Conservation (phyloP, 257 asterid genomes). For the Solanum lignicaule region DNA sequence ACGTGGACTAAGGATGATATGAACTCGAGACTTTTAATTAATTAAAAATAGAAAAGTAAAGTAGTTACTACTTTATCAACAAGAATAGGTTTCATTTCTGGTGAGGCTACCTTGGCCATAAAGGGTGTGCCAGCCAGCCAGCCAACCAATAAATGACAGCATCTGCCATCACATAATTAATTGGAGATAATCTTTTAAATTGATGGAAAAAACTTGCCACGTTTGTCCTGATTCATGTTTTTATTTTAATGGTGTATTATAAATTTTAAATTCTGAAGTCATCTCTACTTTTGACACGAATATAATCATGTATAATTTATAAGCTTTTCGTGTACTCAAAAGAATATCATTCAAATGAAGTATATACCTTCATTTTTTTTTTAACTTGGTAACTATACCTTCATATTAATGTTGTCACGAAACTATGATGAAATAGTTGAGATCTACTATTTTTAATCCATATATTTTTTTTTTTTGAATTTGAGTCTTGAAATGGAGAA, state of each 20-base stretch:
- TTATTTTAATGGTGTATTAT: not conserved
- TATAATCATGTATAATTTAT: not conserved
- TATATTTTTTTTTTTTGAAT: not conserved
- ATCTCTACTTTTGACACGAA: rapidly evolving
- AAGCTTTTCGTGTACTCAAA: not conserved
- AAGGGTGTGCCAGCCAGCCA: not conserved
- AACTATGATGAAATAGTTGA: not conserved
- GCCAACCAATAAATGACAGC: not conserved
- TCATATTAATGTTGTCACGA: not conserved
- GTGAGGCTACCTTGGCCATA: not conserved
- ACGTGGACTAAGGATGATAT: rapidly evolving
- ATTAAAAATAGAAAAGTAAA: too few relatives aligned
- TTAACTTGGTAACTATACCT: too few relatives aligned
- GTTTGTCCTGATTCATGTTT: not conserved
- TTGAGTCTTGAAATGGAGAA: not conserved
- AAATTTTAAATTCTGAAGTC: not conserved
- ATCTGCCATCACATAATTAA: not conserved
- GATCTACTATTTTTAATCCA: not conserved
- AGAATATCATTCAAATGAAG: not conserved
- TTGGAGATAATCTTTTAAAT: not conserved
- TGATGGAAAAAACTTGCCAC: not conserved
- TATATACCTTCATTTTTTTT: not conserved
- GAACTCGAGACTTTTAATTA: rapidly evolving
- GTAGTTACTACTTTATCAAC: not conserved
- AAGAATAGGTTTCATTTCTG: not conserved